Percentiles rank a stretch among this genome's conserved stretches.
Conservation (phyloP, 345 rosid genomes). For the Hibiscus mutabilis region DNA sequence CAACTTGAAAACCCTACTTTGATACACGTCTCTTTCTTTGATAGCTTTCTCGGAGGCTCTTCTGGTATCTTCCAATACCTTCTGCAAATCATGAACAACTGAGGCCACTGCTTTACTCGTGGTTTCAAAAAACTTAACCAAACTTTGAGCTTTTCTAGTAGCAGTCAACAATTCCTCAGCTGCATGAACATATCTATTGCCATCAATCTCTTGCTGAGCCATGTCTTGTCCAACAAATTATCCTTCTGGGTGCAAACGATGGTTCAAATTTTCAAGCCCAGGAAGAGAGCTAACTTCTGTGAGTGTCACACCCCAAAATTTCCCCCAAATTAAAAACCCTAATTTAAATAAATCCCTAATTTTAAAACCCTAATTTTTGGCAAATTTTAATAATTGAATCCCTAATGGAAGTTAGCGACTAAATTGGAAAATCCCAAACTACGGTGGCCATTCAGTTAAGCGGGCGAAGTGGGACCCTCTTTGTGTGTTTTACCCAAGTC, state of each 20-base stretch:
- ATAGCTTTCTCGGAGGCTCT: too few species aligned
- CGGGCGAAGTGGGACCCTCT: too few species aligned
- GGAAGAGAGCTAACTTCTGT: constrained; percentile 34
- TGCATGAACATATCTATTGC: constrained; percentile 27
- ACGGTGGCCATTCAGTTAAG: too few species aligned
- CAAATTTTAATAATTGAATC: too few species aligned
- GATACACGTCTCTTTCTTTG: constrained; percentile 45
- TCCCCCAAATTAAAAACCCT: too few species aligned
- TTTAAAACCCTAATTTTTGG: too few species aligned
- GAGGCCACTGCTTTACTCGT: constrained; percentile 42
- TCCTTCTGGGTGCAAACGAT: constrained; percentile 19
- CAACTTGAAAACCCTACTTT: constrained; percentile 42
- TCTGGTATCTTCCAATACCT: constrained; percentile 36
- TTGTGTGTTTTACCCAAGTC: too few species aligned
- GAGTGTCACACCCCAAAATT: too few species aligned
- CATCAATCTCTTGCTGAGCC: constrained; percentile 25
- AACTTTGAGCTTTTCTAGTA: constrained; percentile 28
- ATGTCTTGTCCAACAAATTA: constrained; percentile 29
- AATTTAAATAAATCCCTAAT: too few species aligned
- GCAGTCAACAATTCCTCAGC: constrained; percentile 44
- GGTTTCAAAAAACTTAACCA: constrained; percentile 41
- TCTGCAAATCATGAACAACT: constrained; percentile 52
- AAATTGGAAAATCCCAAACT: too few species aligned
- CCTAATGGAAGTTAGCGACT: too few species aligned
- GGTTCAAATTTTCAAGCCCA: constrained; percentile 36